phyloP scores from a whole-genome alignment of 1,284 basidiomycete genomes.

The Apiotrichum sp. region DNA sequence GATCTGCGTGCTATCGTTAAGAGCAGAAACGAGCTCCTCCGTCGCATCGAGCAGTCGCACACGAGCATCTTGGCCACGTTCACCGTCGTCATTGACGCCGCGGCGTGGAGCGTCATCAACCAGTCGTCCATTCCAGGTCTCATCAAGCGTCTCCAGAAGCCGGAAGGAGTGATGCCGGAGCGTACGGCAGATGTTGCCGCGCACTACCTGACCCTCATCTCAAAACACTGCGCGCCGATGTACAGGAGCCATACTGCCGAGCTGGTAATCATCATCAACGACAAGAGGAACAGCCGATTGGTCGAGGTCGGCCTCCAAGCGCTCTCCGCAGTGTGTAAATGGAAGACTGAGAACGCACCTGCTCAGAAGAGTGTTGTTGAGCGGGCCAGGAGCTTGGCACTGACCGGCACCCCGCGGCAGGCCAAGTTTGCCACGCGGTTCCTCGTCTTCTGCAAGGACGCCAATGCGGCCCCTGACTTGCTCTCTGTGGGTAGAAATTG shows the following conservation, averaged over 20 bases:
- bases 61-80: conserved; percentile 63
- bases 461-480: conserved; percentile 54
- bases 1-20: conserved; percentile 78
- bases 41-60: conserved; percentile 65
- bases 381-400: conserved; percentile 57
- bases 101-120: conserved; percentile 70
- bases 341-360: conserved; percentile 56
- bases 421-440: conserved; percentile 85
- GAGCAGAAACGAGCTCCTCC: conserved; percentile 70
- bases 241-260: conserved; percentile 68
- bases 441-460: conserved; percentile 58
- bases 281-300: conserved; percentile 57
- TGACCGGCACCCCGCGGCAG: conserved; percentile 59
- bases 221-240: conserved; percentile 70
- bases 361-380: conserved; percentile 64
- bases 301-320: conserved; percentile 69
- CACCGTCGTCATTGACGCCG: conserved; percentile 63
- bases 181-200: conserved; percentile 24
- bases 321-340: conserved; percentile 60
- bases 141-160: conserved; percentile 54
- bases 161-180: conserved; percentile 11
- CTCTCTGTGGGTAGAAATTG: conserved; percentile 57
- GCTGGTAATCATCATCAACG: conserved; percentile 63
- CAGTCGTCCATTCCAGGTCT: conserved; percentile 77
- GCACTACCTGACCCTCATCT: conserved; percentile 53